Conservation (phyloP, 805 yeast genomes). For the Candida ascalaphidarum region DNA sequence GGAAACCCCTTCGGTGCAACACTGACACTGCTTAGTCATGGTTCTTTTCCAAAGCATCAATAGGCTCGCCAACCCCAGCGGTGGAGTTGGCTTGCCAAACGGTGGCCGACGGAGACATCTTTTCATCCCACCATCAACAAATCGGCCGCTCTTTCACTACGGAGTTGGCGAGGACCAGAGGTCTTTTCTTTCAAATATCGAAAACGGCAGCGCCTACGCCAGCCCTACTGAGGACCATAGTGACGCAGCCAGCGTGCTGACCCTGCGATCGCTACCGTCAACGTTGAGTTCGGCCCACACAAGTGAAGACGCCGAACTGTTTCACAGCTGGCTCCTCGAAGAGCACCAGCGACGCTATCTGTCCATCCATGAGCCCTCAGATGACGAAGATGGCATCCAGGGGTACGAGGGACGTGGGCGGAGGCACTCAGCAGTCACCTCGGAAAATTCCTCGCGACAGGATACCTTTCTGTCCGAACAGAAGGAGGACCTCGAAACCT, state of each 20-base stretch:
- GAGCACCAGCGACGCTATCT: slow-evolving; percentile 27
- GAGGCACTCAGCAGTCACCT: slow-evolving; percentile 1
- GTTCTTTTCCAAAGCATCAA: slow-evolving; percentile 32
- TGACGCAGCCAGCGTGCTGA: slow-evolving; percentile 33
- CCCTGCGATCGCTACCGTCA: slow-evolving; percentile 34
- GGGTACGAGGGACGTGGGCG: too few species aligned
- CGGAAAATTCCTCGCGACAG: slow-evolving; percentile 1
- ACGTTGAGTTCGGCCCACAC: slow-evolving; percentile 27
- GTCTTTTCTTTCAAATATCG: slow-evolving; percentile 32
- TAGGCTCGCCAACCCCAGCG: slow-evolving; percentile 31
- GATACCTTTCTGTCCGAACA: slow-evolving; percentile 10
- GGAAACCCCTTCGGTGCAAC: too few species aligned
- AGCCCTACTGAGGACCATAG: slow-evolving; percentile 18
- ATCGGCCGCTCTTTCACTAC: slow-evolving; percentile 31
- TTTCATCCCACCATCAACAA: slow-evolving; percentile 37
- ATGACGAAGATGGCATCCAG: too few species aligned
- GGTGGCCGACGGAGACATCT: slow-evolving; percentile 28
- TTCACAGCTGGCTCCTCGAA: slow-evolving; percentile 35
- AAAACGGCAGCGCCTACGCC: slow-evolving; percentile 21
- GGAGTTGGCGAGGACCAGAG: slow-evolving; percentile 38
- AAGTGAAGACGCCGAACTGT: slow-evolving; percentile 29
- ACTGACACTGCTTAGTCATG: too few species aligned
- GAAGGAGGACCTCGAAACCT: slow-evolving; percentile 22
- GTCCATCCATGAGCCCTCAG: slow-evolving; percentile 1
- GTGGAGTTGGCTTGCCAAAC: slow-evolving; percentile 18